Conservation (phyloP, 208 protist genomes). For the Strigomonas galati region DNA sequence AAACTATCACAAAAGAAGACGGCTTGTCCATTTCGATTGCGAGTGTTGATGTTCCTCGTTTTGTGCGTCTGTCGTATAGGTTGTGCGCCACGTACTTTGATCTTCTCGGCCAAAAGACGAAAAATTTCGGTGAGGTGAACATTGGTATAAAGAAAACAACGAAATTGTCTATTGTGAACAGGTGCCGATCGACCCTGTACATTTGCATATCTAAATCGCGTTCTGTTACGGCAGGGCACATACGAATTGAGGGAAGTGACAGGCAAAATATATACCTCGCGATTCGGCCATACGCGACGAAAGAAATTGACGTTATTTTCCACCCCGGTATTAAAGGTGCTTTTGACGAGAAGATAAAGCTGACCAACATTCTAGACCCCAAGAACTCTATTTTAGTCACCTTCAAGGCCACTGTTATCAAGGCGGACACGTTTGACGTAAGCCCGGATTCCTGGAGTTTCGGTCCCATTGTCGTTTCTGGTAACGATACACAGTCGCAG, state of each 20-base stretch:
- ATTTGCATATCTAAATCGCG: conserved; percentile 73
- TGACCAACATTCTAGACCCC: conserved; percentile 73
- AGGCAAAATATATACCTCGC: conserved; percentile 56
- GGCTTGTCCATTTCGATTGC: conserved; percentile 66
- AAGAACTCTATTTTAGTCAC: conserved; percentile 60
- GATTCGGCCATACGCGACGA: conserved; percentile 75
- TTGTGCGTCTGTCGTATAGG: conserved; percentile 79
- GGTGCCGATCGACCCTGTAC: conserved; percentile 69
- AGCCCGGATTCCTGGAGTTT: conserved; percentile 83
- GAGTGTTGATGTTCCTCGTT: conserved; percentile 68
- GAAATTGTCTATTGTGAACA: conserved; percentile 75
- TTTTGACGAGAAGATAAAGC: conserved; percentile 71
- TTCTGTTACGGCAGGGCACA: conserved; percentile 80
- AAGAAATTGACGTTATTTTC: conserved; percentile 76
- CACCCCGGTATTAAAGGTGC: conserved; percentile 80
- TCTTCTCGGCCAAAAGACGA: conserved; percentile 75
- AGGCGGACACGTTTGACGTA: conserved; percentile 87
- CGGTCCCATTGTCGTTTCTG: conserved; percentile 43
- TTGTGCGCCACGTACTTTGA: conserved; percentile 71
- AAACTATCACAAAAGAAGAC: conserved; percentile 81
- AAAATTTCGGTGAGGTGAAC: conserved; percentile 88
- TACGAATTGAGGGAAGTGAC: conserved; percentile 78
- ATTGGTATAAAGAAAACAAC: conserved; percentile 80
- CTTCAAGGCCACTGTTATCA: conserved; percentile 78
- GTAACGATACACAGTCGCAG: conserved; percentile 18